Percentiles rank a stretch among this genome's conserved stretches.
Evolutionary conservation across 2,329 filamentous ascomycete species (phyloP).

Genomic region (Thelonectria olida): DNA sequence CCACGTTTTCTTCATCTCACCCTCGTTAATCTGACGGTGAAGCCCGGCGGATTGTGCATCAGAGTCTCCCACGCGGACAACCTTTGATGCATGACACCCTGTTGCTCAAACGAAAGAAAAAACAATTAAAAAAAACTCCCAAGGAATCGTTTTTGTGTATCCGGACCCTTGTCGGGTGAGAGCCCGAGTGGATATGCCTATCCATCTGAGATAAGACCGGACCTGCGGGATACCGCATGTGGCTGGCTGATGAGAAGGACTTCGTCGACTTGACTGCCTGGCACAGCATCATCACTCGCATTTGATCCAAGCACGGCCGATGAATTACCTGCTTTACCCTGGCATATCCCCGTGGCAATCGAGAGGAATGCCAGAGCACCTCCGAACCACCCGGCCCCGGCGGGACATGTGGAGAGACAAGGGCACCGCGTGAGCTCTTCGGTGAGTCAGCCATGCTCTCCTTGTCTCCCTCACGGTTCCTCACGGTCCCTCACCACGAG

Average conservation of each 20-base stretch:
- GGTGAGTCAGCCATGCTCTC: conserved; percentile 14
- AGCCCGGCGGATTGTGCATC: conserved; percentile 11
- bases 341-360: too few relatives aligned
- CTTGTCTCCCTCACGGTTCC: neutral
- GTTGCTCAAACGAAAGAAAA: neutral
- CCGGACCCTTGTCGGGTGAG: conserved; percentile 6
- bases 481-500: neutral
- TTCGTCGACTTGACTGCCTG: conserved; percentile 1
- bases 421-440: conserved; percentile 12
- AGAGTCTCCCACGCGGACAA: neutral
- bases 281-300: conserved; percentile 2
- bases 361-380: neutral
- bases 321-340: neutral
- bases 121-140: neutral
- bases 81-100: conserved; percentile 1
- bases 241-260: conserved; percentile 6
- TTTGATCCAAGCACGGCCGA: neutral
- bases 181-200: neutral
- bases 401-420: conserved; percentile 4
- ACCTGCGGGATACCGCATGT: neutral
- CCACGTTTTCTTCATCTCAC: conserved; percentile 6
- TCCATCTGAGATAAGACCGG: conserved; percentile 20
- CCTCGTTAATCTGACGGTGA: conserved; percentile 25
- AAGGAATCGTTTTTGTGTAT: neutral
- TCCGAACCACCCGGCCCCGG: conserved; percentile 9